Conservation (phyloP, 1,284 basidiomycete genomes). For the Austropuccinia psidii region DNA sequence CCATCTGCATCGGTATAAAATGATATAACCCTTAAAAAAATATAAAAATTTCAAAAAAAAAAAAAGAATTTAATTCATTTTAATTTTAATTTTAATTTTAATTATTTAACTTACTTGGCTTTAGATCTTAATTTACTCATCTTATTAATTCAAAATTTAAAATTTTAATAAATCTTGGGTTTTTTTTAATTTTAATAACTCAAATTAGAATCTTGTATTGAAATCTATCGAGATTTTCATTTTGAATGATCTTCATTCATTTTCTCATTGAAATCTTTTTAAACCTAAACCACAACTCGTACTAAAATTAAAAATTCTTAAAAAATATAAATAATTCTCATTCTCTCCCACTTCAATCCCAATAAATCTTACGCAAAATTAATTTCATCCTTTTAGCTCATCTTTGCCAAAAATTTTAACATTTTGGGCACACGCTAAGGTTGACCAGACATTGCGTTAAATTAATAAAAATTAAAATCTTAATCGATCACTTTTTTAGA, state of each 20-base stretch:
- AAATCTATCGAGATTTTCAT: not conserved
- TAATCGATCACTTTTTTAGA: not conserved
- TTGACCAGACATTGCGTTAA: slow-evolving; percentile 25
- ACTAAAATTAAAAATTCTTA: not conserved
- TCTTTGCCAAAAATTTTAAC: not conserved
- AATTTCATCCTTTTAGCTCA: slow-evolving; percentile 28
- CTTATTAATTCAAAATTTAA: not conserved
- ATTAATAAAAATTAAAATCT: not conserved
- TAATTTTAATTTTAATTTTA: not conserved
- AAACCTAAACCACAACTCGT: not conserved
- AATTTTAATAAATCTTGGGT: not conserved
- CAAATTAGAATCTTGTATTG: not conserved
- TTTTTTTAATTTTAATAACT: not conserved
- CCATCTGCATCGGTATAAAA: slow-evolving; percentile 34
- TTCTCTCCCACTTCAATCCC: not conserved
- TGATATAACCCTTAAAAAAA: slow-evolving; percentile 13
- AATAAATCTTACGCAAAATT: not conserved
- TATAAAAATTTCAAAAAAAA: no score
- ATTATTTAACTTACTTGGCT: not conserved
- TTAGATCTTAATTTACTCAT: not conserved
- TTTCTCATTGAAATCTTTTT: not conserved
- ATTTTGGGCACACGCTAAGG: slow-evolving; percentile 27
- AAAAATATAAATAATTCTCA: not conserved
- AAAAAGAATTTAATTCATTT: not conserved
- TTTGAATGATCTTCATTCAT: not conserved